Conservation (phyloP, 2,329 filamentous ascomycete genomes). For the Fusarium acutatum region DNA sequence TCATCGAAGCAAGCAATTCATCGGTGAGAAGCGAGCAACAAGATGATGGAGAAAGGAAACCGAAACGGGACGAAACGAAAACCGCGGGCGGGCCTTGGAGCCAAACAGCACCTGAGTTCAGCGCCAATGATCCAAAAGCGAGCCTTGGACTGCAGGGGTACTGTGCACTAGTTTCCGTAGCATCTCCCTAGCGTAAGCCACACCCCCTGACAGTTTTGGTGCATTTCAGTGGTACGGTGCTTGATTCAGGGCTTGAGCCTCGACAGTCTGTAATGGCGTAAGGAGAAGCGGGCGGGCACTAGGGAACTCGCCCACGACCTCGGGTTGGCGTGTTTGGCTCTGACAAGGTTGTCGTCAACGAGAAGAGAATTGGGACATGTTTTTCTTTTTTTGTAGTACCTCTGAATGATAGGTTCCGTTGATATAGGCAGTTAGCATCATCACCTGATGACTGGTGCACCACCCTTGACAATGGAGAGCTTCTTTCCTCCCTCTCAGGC, state of each 20-base stretch:
- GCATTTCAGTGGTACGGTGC: background rate
- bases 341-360: background rate
- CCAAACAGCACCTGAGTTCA: slow-evolving; percentile 20
- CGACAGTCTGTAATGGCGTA: slow-evolving; percentile 18
- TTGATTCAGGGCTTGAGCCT: background rate
- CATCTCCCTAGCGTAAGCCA: slow-evolving; percentile 30
- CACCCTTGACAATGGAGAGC: background rate
- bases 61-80: slow-evolving; percentile 37
- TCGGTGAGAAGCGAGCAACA: slow-evolving; percentile 32
- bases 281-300: slow-evolving; percentile 37
- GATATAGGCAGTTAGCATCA: background rate
- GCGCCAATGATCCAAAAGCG: slow-evolving; percentile 24
- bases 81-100: slow-evolving; percentile 30
- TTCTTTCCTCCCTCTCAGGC: background rate
- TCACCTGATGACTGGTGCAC: background rate
- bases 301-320: slow-evolving; percentile 36
- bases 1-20: slow-evolving; percentile 10
- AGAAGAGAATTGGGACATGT: background rate
- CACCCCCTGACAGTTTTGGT: background rate
- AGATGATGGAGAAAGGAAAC: slow-evolving; percentile 22
- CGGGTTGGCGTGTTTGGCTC: slow-evolving; percentile 22
- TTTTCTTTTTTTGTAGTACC: background rate
- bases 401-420: background rate
- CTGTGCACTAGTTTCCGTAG: slow-evolving; percentile 17
- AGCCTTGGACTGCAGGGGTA: slow-evolving; percentile 5